Base-by-base conservation (phyloP, 805 yeast species). In the Saccharomycopsis olivae region DNA sequence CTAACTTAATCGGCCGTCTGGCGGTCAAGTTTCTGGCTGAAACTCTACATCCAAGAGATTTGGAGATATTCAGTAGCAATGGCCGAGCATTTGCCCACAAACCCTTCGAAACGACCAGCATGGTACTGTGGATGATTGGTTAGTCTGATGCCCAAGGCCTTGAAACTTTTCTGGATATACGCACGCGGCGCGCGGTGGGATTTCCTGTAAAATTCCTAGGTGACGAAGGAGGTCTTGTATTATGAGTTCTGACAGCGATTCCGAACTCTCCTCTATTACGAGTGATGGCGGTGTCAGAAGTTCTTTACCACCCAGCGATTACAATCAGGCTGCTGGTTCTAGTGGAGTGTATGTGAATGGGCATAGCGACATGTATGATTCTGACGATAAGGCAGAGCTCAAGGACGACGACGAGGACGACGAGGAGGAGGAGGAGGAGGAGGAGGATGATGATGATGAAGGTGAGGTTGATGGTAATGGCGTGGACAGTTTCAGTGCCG, bases 341-440 rank as follows among this genome's bases (percentile, higher is more conserved):
- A 37, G 31, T n/a, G 38, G 16, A 24, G 36, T 15, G 5, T 17
- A 29, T 10, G 29, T 18, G 28, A 24, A 35, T 27, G 36, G 5
- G 8, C 11, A 28, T 19, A 35, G 21, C 9, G 33, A 33, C 33
- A 29, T 16, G 9, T 9, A 30, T 28, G 42, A 14, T 20, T 31
- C 32, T n/a, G 32, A 36, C 11, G 27, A 20, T 16, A 35, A 41
- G 6, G 36, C 29, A 41, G 48, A 41, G 15, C 44, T 27, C 28
- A 40, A 45, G 23, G 40, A 18, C n/a, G 36, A 35, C 2, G 34
- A 34, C 2, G 38, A 33, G 8, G 41, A 37, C 39, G 48, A 40
- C 20, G 45, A 37, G 30, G 38, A 37, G 21, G 47, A 30, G 4
- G 50, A 29, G 6, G 46, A 18, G 8, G 46, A 30, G 18, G 33